Evolutionary conservation across 1,284 basidiomycete species (phyloP).

Genomic region (Veloboletus limbatus): DNA sequence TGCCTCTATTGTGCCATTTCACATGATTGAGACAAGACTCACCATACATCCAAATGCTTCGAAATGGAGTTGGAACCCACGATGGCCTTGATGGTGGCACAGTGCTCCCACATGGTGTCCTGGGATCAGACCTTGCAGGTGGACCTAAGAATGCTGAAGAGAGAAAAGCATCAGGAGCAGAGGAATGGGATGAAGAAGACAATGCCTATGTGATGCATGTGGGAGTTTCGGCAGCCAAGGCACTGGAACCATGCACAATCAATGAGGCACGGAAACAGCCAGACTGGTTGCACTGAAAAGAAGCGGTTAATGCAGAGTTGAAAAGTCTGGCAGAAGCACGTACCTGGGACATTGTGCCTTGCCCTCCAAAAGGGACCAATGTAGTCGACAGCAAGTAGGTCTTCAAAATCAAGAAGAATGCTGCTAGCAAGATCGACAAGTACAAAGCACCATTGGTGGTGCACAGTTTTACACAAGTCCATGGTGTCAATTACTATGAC

Average conservation of each 20-base stretch:
- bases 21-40: no score
- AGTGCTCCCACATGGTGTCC: no score
- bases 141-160: no score
- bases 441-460: slow-evolving; percentile 19
- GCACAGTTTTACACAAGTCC: background rate
- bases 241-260: background rate
- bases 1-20: no score
- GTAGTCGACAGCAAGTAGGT: background rate
- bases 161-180: no score
- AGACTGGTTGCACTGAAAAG: slow-evolving; percentile 1
- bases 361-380: background rate
- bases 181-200: background rate
- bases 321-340: slow-evolving; percentile 1
- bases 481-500: background rate
- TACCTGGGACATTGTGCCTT: background rate
- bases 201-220: background rate
- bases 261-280: background rate
- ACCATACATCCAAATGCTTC: no score
- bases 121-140: no score
- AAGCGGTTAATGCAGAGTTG: background rate
- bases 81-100: no score
- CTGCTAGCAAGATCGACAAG: slow-evolving; percentile 22
- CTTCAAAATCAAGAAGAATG: slow-evolving; percentile 16
- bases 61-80: no score
- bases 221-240: background rate